These are phyloP conservation scores for Murraya paniculata DNA, from an alignment of 345 rosid genomes.

Conservation along the genomic window DNA sequence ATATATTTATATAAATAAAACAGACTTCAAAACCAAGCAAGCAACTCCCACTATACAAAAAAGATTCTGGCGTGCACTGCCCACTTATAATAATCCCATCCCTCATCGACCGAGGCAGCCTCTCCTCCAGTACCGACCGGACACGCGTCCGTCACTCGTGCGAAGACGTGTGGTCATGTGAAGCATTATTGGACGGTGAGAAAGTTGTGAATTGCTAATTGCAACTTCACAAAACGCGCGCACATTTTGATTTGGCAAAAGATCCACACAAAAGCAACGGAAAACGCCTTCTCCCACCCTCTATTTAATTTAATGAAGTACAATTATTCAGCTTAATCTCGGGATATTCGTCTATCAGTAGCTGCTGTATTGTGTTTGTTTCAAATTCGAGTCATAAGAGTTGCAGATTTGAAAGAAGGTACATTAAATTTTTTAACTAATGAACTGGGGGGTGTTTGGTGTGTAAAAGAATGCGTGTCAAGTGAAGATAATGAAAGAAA, in stretches of 20 bases:
- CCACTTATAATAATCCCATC: constrained; percentile 29
- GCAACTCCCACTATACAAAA: constrained; percentile 35
- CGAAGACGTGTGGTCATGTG: constrained; percentile 53
- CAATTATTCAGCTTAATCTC: no score
- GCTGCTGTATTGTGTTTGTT: no score
- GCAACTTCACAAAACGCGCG: constrained; percentile 7
- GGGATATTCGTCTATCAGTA: no score
- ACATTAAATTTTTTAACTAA: no score
- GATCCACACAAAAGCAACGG: neutral
- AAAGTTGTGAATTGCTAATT: constrained; percentile 33
- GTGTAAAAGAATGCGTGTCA: no score
- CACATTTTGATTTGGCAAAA: neutral
- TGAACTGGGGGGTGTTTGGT: no score
- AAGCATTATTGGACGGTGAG: constrained; percentile 50
- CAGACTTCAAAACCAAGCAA: constrained; percentile 47
- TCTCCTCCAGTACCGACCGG: constrained; percentile 9
- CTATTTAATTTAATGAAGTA: neutral
- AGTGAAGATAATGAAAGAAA: neutral
- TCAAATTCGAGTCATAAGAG: no score
- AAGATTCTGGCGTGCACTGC: constrained; percentile 60
- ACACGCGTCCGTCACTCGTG: constrained; percentile 32
- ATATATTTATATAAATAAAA: constrained; percentile 18
- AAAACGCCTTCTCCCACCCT: neutral
- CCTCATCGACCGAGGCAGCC: constrained; percentile 26
- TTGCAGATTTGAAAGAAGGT: no score